Conservation (phyloP, 1,284 basidiomycete genomes). For the Macrocybe sp. region DNA sequence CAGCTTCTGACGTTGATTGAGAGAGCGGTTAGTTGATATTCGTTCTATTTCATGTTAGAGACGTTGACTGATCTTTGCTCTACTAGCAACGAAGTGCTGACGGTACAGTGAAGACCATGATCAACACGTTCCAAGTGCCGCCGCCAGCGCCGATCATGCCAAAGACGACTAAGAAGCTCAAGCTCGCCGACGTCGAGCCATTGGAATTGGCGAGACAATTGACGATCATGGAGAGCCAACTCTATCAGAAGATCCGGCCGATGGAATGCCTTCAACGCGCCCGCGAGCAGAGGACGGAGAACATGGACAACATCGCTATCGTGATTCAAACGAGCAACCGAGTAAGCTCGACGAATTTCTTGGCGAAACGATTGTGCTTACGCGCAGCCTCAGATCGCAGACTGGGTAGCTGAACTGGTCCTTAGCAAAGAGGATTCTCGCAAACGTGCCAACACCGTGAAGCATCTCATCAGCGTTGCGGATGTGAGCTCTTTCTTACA, state of each 20-base stretch:
- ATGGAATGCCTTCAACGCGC: constrained; percentile 89
- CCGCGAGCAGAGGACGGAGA: constrained; percentile 68
- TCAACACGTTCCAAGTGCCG: constrained; percentile 42
- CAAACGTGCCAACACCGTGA: constrained; percentile 77
- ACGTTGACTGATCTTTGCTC: constrained; percentile 10
- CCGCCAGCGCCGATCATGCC: constrained; percentile 79
- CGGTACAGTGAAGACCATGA: constrained; percentile 34
- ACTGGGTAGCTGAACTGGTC: constrained; percentile 93
- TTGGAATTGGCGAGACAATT: constrained; percentile 92
- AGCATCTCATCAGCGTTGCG: constrained; percentile 91
- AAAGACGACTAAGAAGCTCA: constrained; percentile 70
- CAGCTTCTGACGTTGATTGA: constrained; percentile 71
- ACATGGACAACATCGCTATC: constrained; percentile 80
- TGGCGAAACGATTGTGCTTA: constrained; percentile 2
- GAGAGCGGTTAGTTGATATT: constrained; percentile 47
- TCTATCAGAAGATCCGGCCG: constrained; percentile 87
- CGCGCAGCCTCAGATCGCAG: constrained; percentile 58
- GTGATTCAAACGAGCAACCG: constrained; percentile 93
- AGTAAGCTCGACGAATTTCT: constrained; percentile 36
- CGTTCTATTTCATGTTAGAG: neutral
- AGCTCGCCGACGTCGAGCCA: constrained; percentile 85
- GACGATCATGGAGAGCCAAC: constrained; percentile 85
- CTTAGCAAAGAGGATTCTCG: constrained; percentile 83
- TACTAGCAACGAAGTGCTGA: constrained; percentile 54
- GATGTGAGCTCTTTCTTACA: constrained; percentile 58